Conservation (phyloP, 140 eudicot genomes). For the Senecio squalidus region DNA sequence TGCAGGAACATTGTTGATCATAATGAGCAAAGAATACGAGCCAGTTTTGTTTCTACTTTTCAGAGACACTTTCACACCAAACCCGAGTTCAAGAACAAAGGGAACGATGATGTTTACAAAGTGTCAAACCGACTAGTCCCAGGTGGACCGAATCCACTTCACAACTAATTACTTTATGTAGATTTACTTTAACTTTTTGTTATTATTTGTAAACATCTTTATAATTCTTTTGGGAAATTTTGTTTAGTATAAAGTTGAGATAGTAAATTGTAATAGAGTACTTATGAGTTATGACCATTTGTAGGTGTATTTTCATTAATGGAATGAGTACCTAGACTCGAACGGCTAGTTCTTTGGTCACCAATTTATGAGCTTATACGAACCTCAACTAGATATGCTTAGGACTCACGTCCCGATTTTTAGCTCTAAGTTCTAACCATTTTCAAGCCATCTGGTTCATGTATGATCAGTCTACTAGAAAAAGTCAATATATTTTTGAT, state of each 20-base stretch:
- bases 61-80: conserved; percentile 32
- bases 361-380: not conserved
- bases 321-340: conserved; percentile 10
- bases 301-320: conserved; percentile 7
- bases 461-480: not conserved
- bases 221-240: conserved; percentile 19
- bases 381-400: not conserved
- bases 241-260: conserved; percentile 16
- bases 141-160: conserved; percentile 76
- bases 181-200: conserved; percentile 1
- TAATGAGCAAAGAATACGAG: conserved; percentile 33
- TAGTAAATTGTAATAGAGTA: conserved; percentile 5
- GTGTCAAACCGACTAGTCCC: conserved; percentile 58
- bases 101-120: conserved; percentile 14
- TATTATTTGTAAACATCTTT: not conserved
- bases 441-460: not conserved
- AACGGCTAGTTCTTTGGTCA: not conserved
- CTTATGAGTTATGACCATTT: conserved; percentile 11
- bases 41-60: conserved; percentile 39
- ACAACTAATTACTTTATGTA: conserved; percentile 32
- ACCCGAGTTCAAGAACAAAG: conserved; percentile 32
- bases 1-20: conserved; percentile 33
- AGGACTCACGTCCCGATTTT: conserved; percentile 1
- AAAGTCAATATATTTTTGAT: not conserved
- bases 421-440: not conserved